These are phyloP conservation scores for Piloderma croceum DNA, from an alignment of 768 basidiomycete species.

Conservation along the genomic window DNA sequence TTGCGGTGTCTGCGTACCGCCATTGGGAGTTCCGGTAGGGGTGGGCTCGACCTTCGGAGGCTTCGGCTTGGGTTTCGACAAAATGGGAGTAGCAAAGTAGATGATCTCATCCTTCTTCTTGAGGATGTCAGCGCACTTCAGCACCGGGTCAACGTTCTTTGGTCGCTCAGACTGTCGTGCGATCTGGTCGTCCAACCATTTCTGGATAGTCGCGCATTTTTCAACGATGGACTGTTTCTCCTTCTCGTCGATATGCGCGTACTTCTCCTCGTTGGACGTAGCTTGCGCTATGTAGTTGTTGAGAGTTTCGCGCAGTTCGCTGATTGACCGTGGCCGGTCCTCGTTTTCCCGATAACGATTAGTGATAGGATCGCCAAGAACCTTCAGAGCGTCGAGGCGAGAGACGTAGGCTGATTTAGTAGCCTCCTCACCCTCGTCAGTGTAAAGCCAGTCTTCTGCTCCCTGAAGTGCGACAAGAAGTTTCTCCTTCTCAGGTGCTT, in stretches of 20 bases:
- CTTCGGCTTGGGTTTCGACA: conserved; percentile 91
- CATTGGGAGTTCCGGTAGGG: conserved; percentile 30
- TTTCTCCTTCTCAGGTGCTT: conserved; percentile 69
- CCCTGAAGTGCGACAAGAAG: conserved; percentile 65
- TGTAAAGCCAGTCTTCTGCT: conserved; percentile 96
- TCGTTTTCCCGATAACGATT: conserved; percentile 81
- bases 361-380: conserved; percentile 80
- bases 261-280: conserved; percentile 79
- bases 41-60: conserved; percentile 49
- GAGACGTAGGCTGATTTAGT: conserved; percentile 90
- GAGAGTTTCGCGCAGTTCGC: conserved; percentile 79
- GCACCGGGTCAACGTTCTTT: conserved; percentile 83
- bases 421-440: conserved; percentile 93
- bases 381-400: conserved; percentile 79
- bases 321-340: conserved; percentile 66
- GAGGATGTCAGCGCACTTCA: conserved; percentile 74
- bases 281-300: conserved; percentile 84
- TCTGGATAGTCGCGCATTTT: conserved; percentile 81
- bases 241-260: conserved; percentile 83
- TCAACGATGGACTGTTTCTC: conserved; percentile 85
- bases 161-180: conserved; percentile 80
- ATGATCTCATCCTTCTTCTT: conserved; percentile 93
- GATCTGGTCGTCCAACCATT: conserved; percentile 94
- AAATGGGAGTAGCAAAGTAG: conserved; percentile 84
- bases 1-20: conserved; percentile 73